Percentiles rank a stretch among this genome's conserved stretches.
phyloP scores from a whole-genome alignment of 139 green algal species.

The Chlamydomonas sphaeroides region DNA sequence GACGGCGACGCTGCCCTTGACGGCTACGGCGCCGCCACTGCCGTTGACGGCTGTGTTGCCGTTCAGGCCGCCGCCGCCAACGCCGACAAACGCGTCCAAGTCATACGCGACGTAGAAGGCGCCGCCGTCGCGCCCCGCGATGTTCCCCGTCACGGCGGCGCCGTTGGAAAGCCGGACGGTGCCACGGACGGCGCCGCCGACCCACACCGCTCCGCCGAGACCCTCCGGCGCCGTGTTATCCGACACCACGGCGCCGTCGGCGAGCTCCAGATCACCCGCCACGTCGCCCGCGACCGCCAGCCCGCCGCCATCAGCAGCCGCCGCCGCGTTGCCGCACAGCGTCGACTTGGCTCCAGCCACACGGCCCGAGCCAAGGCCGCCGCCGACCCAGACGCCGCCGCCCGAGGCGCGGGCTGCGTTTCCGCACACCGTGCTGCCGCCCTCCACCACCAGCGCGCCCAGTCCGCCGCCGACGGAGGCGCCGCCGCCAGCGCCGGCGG shows the following conservation, averaged over 20 bases:
- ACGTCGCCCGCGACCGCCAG: not conserved
- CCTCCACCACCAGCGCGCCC: not conserved
- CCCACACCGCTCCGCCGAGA: not conserved
- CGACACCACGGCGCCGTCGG: too few relatives aligned
- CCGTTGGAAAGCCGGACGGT: not conserved
- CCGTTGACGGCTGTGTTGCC: not conserved
- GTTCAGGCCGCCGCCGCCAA: not conserved
- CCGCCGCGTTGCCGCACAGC: not conserved
- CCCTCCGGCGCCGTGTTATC: too few relatives aligned
- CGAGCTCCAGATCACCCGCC: too few relatives aligned
- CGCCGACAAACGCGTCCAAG: not conserved
- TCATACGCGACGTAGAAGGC: not conserved
- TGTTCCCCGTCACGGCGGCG: too few relatives aligned
- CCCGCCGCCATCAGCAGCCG: not conserved
- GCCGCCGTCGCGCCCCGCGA: too few relatives aligned
- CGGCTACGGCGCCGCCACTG: not conserved
- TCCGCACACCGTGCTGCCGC: not conserved
- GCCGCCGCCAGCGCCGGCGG: not conserved
- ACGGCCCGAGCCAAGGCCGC: not conserved
- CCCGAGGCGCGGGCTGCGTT: not conserved
- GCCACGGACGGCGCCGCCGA: not conserved
- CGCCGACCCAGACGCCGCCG: not conserved
- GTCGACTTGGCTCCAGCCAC: not conserved
- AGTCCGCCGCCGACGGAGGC: not conserved
- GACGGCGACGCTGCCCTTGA: not conserved